Evolutionary conservation across 257 asterid species (phyloP).

Genomic region (Anisodus acutangulus): DNA sequence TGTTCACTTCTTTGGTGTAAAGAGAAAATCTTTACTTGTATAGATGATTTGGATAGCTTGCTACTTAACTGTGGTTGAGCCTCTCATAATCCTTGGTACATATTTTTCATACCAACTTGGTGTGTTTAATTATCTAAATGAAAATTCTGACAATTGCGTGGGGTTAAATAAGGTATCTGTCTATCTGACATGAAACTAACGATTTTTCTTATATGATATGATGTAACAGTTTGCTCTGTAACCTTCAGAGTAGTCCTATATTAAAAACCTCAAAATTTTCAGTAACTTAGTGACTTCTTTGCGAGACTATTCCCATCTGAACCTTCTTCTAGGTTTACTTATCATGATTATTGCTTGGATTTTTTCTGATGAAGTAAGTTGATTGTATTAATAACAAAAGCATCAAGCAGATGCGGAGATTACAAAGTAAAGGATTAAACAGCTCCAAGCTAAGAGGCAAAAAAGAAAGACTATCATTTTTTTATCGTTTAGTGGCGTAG

Average conservation of each 20-base stretch:
- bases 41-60: neutral
- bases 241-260: neutral
- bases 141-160: neutral
- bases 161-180: neutral
- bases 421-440: too few relatives aligned
- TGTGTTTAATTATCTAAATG: neutral
- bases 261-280: neutral
- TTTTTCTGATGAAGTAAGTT: too few relatives aligned
- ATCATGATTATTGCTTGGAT: neutral
- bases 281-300: neutral
- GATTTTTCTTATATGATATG: neutral
- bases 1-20: neutral
- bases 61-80: neutral
- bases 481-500: too few relatives aligned
- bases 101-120: constrained; percentile 2
- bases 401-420: too few relatives aligned
- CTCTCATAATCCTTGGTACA: neutral
- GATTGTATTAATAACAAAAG: too few relatives aligned
- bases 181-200: neutral
- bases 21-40: neutral
- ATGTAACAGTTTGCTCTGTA: neutral
- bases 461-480: too few relatives aligned
- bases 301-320: neutral
- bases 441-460: too few relatives aligned
- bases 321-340: neutral